These are phyloP conservation scores for Mycena rosella DNA, from an alignment of 768 basidiomycete species.

Conservation along the genomic window DNA sequence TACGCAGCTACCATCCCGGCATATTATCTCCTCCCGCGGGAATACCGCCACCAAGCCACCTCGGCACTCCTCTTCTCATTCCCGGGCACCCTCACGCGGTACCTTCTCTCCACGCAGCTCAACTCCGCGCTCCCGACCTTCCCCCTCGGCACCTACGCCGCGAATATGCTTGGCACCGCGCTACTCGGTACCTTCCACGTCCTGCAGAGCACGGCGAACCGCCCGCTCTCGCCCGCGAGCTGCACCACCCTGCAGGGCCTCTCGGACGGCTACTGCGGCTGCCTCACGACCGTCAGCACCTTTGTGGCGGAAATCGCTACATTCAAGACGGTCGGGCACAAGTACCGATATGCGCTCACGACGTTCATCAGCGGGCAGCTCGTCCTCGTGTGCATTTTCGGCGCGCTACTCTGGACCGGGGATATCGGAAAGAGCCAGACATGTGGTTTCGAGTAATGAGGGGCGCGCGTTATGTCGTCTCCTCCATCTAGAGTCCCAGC, in stretches of 20 bases:
- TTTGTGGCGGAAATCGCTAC: slow-evolving; percentile 82
- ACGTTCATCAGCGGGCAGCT: slow-evolving; percentile 82
- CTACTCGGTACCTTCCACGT: slow-evolving; percentile 81
- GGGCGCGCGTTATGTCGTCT: neutral
- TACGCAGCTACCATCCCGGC: slow-evolving; percentile 84
- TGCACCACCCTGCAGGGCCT: slow-evolving; percentile 88
- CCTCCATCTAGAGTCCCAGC: neutral
- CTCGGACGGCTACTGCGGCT: slow-evolving; percentile 94
- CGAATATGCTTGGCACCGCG: slow-evolving; percentile 86
- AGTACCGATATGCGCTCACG: slow-evolving; percentile 74
- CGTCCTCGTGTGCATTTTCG: slow-evolving; percentile 34
- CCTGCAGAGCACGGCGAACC: slow-evolving; percentile 65
- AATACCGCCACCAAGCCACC: slow-evolving; percentile 83
- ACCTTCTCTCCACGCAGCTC: slow-evolving; percentile 76
- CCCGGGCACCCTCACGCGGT: slow-evolving; percentile 90
- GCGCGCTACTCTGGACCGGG: slow-evolving; percentile 30
- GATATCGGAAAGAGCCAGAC: slow-evolving; percentile 29
- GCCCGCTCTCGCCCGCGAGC: slow-evolving; percentile 60
- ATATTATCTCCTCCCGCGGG: slow-evolving; percentile 79
- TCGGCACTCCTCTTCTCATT: slow-evolving; percentile 92
- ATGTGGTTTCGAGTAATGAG: slow-evolving; percentile 24
- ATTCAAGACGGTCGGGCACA: slow-evolving; percentile 67
- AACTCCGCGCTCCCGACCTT: slow-evolving; percentile 74
- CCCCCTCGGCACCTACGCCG: slow-evolving; percentile 83
- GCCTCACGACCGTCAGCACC: slow-evolving; percentile 94